Evolutionary conservation across 176 grass and related monocot genomes (phyloP), one percentile per base, ranked within the genome.

Genomic region (Phragmites australis): DNA sequence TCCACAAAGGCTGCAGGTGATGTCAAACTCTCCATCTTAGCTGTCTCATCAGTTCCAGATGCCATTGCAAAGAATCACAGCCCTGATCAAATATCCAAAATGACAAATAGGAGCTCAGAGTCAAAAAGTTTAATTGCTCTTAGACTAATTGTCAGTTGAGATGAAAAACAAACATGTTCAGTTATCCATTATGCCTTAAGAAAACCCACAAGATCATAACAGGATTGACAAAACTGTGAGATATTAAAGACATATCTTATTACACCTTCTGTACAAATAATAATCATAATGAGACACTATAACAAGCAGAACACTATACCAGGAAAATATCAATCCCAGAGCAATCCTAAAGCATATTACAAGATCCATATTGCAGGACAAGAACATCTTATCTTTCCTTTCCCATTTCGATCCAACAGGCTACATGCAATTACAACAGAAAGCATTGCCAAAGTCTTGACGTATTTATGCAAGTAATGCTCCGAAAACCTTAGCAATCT

Each of bases 1-100:
- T 94, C 92, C 17, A 98, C 96, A 74, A 98, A 98, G 74, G 96
- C 92, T 10, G 78, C 88, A 18, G 96, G 50, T 23, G 96, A 98
- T 72, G 90, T 84, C 40, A 87, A 85, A 78, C 74, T 66, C 81
- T 98, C 96, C 79, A 94, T 89, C 60, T 93, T 91, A 39, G 82
- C 86, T 48, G 77, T 91, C 48, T 91, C 81, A 46, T 88, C 84
- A 72, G 78, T 85, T 77, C 15, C 87, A 49, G 82, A 89, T 44
- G 87, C 82, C 87, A 89, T 89, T 77, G 41, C 41, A 72, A 82
- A 40, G 21, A 51, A 59, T 63, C 57, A 49, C 25, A 72, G 65
- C 48, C 47, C 72, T 51, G 63, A 77, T 65, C 54, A 49, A 89
- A 71, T 65, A 29, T 49, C 42, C 5, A 46, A 60, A 22, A n/a